Evolutionary conservation across 352 stramenopile genomes (phyloP), one percentile per base, ranked within the genome.

Genomic region (Phytopythium kandeliae): DNA sequence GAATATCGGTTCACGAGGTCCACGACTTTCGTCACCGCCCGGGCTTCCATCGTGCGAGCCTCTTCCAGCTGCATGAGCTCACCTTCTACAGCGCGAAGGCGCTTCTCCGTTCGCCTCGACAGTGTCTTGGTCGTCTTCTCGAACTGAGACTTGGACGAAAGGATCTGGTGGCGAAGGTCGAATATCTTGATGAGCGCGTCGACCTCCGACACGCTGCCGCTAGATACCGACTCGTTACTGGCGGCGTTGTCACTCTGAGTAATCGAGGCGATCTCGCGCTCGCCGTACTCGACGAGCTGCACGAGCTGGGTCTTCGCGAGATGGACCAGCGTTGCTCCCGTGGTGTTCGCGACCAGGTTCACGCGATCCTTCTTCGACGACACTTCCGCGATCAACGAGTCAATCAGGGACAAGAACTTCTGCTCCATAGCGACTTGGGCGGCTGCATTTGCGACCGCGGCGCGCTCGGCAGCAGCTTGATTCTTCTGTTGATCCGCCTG

Each of bases 171-270:
- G 3, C 79, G 77, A 40, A 91, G 58, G 35, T 91, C 78, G 41
- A 89, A 86, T 26, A 91, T 81, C 47, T 67, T 70, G 13, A 89
- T 74, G 3, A 91, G 49, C 36, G 74, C 77, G 25, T 86, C 79
- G 17, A 89, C 69, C 55, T 82, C 79, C 6, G 77, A 86, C 17
- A 71, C 69, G 10, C 45, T 47, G 38, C 31, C 44, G 30, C 60
- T 51, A 1, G 55, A 38, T 26, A 51, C 44, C 4, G 30, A 54
- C 44, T 69, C 58, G 19, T 71, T 60, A 1, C 65, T 54, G 8
- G 71, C 59, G 2, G 54, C 53, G 38, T 71, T 55, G 13, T 66
- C 50, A 33, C 64, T 52, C 31, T 64, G 58, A 30, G 44, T 77
- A 15, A 61, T 66, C 10, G 66, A 62, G 17, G 58, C 48, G 12